Base-by-base conservation (phyloP, 352 stramenopile species). In the Phytophthora aleatoria region DNA sequence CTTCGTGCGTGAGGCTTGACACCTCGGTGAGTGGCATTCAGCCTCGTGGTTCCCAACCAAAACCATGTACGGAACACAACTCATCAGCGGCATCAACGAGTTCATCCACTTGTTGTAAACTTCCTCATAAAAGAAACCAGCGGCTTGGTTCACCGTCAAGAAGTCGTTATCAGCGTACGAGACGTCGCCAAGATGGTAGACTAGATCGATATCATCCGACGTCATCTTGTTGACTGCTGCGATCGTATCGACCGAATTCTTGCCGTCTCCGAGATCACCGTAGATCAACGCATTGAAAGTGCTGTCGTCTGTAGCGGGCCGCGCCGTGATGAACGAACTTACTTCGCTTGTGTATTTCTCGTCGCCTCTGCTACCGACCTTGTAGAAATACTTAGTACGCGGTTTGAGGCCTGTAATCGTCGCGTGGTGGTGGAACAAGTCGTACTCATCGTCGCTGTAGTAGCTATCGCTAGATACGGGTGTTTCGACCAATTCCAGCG, bases 391-490 rank as follows among this genome's bases (percentile, higher is more conserved):
- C 33, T 38, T 38, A 12, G 33, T 38, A 13, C 5, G 33, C 33
- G 33, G 33, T 38, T 38, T 38, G 33, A 38, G 33, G 12, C 8
- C 33, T 38, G 33, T 38, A 12, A 38, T 38, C 33, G 33, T 38
- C 33, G 33, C 33, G 33, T 38, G 33, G 33, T 38, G 33, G 33
- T 38, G 33, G 33, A 38, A 38, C 33, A 38, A 38, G 10, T 38
- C 12, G 33, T 38, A 38, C 33, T 38, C 33, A 9, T 38, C 33
- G 33, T 38, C 33, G 26, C 59, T 68, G 72, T 84, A 89, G 67
- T 89, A 88, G 31, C 75, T 83, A 7, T 11, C 28, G 20, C 45
- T 69, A 28, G 55, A 59, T 5, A 85, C 70, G 3, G 36, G 31
- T 12, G 61, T 63, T 15, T 69, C 55, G 0, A 67, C 45, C 8